Conservation (phyloP, 225 moss, liverwort and hornwort species). For the Anthoceros angustus region DNA sequence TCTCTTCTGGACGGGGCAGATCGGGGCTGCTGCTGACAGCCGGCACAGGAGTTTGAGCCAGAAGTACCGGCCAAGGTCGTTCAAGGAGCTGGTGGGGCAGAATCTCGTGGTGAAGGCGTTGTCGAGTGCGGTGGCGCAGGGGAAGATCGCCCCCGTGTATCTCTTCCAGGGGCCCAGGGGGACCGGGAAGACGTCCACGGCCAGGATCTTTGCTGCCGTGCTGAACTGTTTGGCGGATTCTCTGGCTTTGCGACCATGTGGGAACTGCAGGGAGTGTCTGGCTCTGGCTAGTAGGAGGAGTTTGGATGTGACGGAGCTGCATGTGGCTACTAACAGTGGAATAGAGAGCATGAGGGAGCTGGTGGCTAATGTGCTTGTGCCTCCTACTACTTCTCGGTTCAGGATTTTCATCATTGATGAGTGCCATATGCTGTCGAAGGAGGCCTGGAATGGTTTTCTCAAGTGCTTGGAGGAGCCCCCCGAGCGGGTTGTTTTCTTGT, state of each 20-base stretch:
- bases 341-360: conserved; percentile 36
- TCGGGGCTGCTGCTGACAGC: not conserved
- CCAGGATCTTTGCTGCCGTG: conserved; percentile 67
- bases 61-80: conserved; percentile 59
- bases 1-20: not conserved
- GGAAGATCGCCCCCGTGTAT: conserved; percentile 59
- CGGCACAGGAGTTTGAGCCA: conserved; percentile 40
- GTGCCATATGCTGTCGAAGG: conserved; percentile 49
- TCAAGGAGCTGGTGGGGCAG: conserved; percentile 72
- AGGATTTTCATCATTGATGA: conserved; percentile 65
- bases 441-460: conserved; percentile 58
- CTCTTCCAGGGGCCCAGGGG: conserved; percentile 65
- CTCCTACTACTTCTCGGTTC: conserved; percentile 37
- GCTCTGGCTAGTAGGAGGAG: conserved; percentile 34
- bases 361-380: conserved; percentile 23
- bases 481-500: conserved; percentile 48
- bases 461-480: conserved; percentile 56
- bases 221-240: conserved; percentile 47
- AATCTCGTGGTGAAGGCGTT: conserved; percentile 62
- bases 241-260: conserved; percentile 45
- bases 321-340: conserved; percentile 41
- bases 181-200: conserved; percentile 58
- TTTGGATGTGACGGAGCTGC: conserved; percentile 47
- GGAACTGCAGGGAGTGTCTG: conserved; percentile 54
- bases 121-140: conserved; percentile 39